Evolutionary conservation across 2,329 filamentous ascomycete genomes (phyloP), one percentile per base, ranked within the genome.

Genomic region (Fusarium stilboides): DNA sequence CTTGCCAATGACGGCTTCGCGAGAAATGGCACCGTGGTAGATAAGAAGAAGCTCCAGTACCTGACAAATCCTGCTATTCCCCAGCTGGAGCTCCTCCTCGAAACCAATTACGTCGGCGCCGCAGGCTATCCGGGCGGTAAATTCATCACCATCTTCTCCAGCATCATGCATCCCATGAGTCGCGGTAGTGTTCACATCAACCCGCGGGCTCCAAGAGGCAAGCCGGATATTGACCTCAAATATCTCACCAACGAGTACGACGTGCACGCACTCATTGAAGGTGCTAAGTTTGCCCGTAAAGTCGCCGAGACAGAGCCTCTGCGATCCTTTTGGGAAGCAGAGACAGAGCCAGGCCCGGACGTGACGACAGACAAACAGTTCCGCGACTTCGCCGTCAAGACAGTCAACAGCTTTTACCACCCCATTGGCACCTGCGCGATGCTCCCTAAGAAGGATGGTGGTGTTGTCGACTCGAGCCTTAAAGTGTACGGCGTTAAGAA

Each of bases 121-220:
- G 26, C 28, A n/a, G 53, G 53, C 3, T 57, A 57, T 42, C 53
- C 53, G 3, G 53, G 53, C 13, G 44, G 44, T 17, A 57, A 42
- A 0, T 57, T 57, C 19, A 51, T 51, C 26, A 51, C 53, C 7
- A 15, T 57, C 5, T 57, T 57, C 28, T 57, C 53, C 2, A 20
- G 24, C 3, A 15, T 57, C 4, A 57, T 57, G 53, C 53, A 57
- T 34, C 53, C 53, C 14, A 57, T 57, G 53, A 57, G 53, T 7
- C 53, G 53, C 2, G 53, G 53, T 4, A 57, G 44, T 19, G 53
- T 57, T 34, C 53, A 57, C 5, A 51, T 57, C 17, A 26, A 51
- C 20, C 36, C 6, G 5, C 8, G 39, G 14, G 36, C 9, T 26
- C 26, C 9, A 20, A 51, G 2, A 4, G 26, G 36, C 17, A 40